Percentiles rank a stretch among this genome's conserved stretches.
phyloP scores from a whole-genome alignment of 2,329 filamentous ascomycete genomes.

The Apiospora pterosperma region DNA sequence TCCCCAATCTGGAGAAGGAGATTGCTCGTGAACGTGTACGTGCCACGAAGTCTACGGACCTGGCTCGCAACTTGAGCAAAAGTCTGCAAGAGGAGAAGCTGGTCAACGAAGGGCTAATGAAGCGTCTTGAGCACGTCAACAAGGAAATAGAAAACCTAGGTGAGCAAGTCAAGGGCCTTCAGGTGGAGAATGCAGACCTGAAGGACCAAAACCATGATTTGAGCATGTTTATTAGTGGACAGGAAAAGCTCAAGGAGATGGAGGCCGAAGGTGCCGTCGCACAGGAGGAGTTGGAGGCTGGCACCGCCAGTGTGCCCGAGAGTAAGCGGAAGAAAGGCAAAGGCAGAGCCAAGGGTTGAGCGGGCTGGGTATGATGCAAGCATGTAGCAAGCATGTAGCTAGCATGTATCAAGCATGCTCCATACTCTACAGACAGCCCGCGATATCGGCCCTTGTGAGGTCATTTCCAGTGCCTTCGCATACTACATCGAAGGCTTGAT shows the following conservation, averaged over 20 bases:
- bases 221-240: constrained; percentile 80
- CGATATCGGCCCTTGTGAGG: background rate
- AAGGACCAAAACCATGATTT: constrained; percentile 85
- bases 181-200: constrained; percentile 66
- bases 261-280: constrained; percentile 55
- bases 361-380: background rate
- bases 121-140: constrained; percentile 74
- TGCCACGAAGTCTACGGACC: constrained; percentile 67
- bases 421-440: background rate
- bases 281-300: constrained; percentile 72
- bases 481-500: too few relatives aligned
- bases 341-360: constrained; percentile 36
- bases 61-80: constrained; percentile 73
- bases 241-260: constrained; percentile 74
- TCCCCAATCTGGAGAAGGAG: constrained; percentile 71
- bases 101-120: constrained; percentile 76
- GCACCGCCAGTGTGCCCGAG: constrained; percentile 63
- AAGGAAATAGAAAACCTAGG: constrained; percentile 56
- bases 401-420: background rate
- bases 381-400: background rate
- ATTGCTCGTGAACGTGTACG: constrained; percentile 65
- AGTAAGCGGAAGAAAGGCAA: constrained; percentile 43
- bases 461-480: background rate
- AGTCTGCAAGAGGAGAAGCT: constrained; percentile 84
- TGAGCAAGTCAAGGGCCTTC: constrained; percentile 54